phyloP scores from a whole-genome alignment of 1,139 yeast genomes.

The Saccharomyces hybrid region DNA sequence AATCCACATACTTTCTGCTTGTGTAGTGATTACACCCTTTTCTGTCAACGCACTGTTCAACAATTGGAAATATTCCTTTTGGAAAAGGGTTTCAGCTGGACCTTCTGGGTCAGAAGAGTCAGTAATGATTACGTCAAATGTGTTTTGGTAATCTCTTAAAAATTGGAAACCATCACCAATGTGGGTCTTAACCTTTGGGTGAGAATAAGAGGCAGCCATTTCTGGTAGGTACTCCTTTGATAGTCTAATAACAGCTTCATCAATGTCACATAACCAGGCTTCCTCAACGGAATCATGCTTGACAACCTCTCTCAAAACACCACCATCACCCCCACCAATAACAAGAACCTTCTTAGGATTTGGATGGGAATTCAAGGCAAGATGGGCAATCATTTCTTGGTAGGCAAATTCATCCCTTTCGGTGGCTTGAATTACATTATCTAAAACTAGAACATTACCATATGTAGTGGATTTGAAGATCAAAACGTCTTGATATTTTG shows the following conservation, averaged over 20 bases:
- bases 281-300: constrained; percentile 78
- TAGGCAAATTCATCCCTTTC: constrained; percentile 93
- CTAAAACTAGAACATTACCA: constrained; percentile 87
- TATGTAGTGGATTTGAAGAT: constrained; percentile 82
- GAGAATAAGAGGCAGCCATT: constrained; percentile 70
- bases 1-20: constrained; percentile 87
- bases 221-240: constrained; percentile 79
- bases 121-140: constrained; percentile 82
- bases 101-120: constrained; percentile 97
- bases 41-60: constrained; percentile 72
- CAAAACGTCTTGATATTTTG: constrained; percentile 81
- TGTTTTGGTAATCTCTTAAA: constrained; percentile 62
- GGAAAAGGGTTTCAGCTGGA: constrained; percentile 86
- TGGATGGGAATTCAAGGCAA: constrained; percentile 84
- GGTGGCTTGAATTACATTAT: constrained; percentile 86
- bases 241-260: constrained; percentile 77
- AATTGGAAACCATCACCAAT: constrained; percentile 92
- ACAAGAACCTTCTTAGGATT: constrained; percentile 84
- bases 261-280: constrained; percentile 87
- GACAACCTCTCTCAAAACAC: constrained; percentile 85
- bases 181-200: constrained; percentile 76
- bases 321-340: constrained; percentile 97
- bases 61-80: constrained; percentile 76
- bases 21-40: constrained; percentile 85
- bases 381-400: constrained; percentile 92